phyloP scores from a whole-genome alignment of 192 early-diverging fungal species.

The Coemansia sp. region DNA sequence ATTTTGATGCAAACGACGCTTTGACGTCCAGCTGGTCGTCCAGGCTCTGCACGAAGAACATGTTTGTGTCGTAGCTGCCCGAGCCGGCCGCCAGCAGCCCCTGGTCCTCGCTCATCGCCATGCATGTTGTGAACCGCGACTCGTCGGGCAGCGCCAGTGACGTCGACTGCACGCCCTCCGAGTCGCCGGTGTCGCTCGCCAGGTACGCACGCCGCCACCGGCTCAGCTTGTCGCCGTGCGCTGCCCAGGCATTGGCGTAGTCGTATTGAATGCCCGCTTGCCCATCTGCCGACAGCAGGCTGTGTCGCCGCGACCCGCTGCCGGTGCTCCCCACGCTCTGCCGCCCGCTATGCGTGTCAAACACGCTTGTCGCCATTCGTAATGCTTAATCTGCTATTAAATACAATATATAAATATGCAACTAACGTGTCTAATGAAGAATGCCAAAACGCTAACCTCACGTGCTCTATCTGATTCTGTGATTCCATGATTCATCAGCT shows the following conservation, averaged over 20 bases:
- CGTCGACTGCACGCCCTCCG: slow-evolving; percentile 43
- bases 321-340: slow-evolving; percentile 31
- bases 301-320: slow-evolving; percentile 48
- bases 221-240: slow-evolving; percentile 13
- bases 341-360: slow-evolving; percentile 14
- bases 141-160: slow-evolving; percentile 50
- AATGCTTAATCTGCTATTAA: neutral
- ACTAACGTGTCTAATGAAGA: too few relatives aligned
- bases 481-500: neutral
- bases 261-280: slow-evolving; percentile 12
- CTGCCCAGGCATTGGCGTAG: slow-evolving; percentile 15
- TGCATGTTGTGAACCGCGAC: slow-evolving; percentile 50
- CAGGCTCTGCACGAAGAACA: slow-evolving; percentile 55
- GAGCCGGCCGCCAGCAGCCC: slow-evolving; percentile 53
- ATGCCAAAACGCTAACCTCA: neutral
- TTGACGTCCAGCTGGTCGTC: slow-evolving; percentile 52
- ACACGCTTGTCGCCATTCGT: slow-evolving; percentile 15
- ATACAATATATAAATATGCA: neutral
- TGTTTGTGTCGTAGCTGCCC: slow-evolving; percentile 53
- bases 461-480: neutral
- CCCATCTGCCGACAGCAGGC: slow-evolving; percentile 27
- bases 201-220: slow-evolving; percentile 44
- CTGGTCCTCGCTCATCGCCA: slow-evolving; percentile 52
- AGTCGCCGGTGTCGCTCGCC: slow-evolving; percentile 44
- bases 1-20: slow-evolving; percentile 57